A percentile compares a stretch with the other conserved stretches of the same genome.
Conservation (phyloP, 441 rosid species). For the Populus hybrid region DNA sequence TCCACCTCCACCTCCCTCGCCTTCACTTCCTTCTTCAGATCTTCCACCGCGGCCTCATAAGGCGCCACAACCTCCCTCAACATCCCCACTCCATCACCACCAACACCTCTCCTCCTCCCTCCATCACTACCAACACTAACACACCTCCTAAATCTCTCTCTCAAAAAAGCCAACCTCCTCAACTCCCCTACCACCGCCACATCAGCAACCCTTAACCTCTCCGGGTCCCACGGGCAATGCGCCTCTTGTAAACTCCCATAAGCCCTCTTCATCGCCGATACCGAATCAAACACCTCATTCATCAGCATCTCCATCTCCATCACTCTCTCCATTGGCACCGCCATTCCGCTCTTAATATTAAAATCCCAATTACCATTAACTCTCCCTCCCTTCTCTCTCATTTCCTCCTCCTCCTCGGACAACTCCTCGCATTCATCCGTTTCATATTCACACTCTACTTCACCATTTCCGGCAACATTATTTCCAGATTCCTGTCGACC, state of each 20-base stretch:
- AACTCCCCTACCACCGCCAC: conserved; percentile 77
- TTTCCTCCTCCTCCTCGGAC: conserved; percentile 31
- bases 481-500: conserved; percentile 43
- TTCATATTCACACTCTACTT: conserved; percentile 33
- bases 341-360: conserved; percentile 15
- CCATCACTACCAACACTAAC: conserved; percentile 35
- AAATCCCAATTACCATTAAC: conserved; percentile 21
- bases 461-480: conserved; percentile 21
- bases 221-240: conserved; percentile 95
- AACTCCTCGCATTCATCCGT: conserved; percentile 28
- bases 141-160: conserved; percentile 72
- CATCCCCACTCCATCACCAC: conserved; percentile 35
- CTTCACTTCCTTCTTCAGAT: conserved; percentile 76
- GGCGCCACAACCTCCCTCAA: conserved; percentile 91
- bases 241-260: conserved; percentile 77
- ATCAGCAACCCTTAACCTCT: conserved; percentile 81
- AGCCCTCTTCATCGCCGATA: conserved; percentile 70
- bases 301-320: conserved; percentile 62
- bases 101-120: conserved; percentile 8
- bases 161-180: conserved; percentile 60
- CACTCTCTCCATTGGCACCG: conserved; percentile 36
- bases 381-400: conserved; percentile 5
- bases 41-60: conserved; percentile 84
- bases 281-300: conserved; percentile 76
- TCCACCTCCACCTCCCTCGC: conserved; percentile 63